Base-by-base conservation (phyloP, 306 rosid species). In the Hippophae tibetana region DNA sequence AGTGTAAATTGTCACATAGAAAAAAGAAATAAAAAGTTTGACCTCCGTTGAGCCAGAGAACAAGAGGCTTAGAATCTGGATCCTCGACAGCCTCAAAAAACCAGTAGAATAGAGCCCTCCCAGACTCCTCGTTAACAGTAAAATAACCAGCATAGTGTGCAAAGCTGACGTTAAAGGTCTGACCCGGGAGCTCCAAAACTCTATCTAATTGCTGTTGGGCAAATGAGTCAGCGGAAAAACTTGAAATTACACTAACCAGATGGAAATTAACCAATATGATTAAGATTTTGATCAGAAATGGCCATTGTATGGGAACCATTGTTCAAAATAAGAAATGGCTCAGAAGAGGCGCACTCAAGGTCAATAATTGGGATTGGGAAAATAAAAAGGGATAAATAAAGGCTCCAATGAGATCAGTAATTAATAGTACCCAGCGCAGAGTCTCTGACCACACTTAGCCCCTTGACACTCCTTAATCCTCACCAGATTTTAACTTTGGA, bases 21-120 rank as follows among this genome's bases (percentile, higher is more conserved):
- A 49, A 26, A 23, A 14, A 41, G 1, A 46, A 51, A 25, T 7
- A 12, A 5, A 43, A 42, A 43, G 59, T 52, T 48, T 7, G 27
- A 85, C 94, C 89, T 82, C 94, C 94, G 47, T 80, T 82, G 7
- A 78, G 82, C 94, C 94, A 86, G 42, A 86, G 75, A 67, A 86
- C 68, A 60, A 86, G 67, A 60, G 94, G 94, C 66, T 80, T 85
- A 18, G 88, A 66, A 27, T 41, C 72, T 51, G 89, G 82, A 18
- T 82, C 81, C 42, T 66, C 53, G 1, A 38, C 69, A 52, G 94
- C 86, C 68, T 86, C 86, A 47, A 78, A 2, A 48, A 85, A 76
- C 94, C 94, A 85, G 42, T 86, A 86, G 63, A 86, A 86, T 7
- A 86, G 72, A 18, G 79, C 82, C 67, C 89, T 82, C 70, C 86